Conservation (phyloP, 1,284 basidiomycete genomes). For the Tylopilus sp. region DNA sequence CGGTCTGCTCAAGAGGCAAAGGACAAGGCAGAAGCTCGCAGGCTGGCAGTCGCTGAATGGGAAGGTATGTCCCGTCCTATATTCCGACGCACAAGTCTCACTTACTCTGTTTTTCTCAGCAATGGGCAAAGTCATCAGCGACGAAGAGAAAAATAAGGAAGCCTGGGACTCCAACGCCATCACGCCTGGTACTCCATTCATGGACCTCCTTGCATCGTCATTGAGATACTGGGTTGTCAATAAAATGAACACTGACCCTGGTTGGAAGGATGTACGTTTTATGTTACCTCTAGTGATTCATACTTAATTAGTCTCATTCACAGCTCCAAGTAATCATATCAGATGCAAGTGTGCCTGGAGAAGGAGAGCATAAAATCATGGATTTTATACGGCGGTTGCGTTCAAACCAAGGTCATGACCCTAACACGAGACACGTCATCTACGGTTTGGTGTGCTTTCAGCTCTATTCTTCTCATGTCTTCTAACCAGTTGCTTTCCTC, state of each 20-base stretch:
- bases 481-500: slow-evolving; percentile 9
- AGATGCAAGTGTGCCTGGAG: slow-evolving; percentile 95
- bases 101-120: slow-evolving; percentile 40
- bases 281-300: not conserved
- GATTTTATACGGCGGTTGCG: slow-evolving; percentile 95
- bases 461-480: not conserved
- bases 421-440: slow-evolving; percentile 96
- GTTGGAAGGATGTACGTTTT: slow-evolving; percentile 82
- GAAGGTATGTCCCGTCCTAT: slow-evolving; percentile 51
- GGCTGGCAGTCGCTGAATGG: slow-evolving; percentile 81
- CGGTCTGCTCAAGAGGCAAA: slow-evolving; percentile 92
- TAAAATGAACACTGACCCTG: slow-evolving; percentile 93
- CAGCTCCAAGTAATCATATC: slow-evolving; percentile 96
- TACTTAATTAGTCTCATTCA: slow-evolving; percentile 5
- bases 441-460: slow-evolving; percentile 81
- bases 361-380: slow-evolving; percentile 99
- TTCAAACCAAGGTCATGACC: slow-evolving; percentile 82
- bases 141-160: slow-evolving; percentile 82
- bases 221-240: slow-evolving; percentile 95
- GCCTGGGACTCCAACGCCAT: slow-evolving; percentile 99
- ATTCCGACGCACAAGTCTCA: slow-evolving; percentile 3
- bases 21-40: slow-evolving; percentile 85
- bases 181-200: slow-evolving; percentile 98
- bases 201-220: slow-evolving; percentile 87
- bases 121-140: slow-evolving; percentile 86